Evolutionary conservation across 2,329 filamentous ascomycete genomes (phyloP), one percentile per base, ranked within the genome.

Genomic region (Fusarium mangiferae): DNA sequence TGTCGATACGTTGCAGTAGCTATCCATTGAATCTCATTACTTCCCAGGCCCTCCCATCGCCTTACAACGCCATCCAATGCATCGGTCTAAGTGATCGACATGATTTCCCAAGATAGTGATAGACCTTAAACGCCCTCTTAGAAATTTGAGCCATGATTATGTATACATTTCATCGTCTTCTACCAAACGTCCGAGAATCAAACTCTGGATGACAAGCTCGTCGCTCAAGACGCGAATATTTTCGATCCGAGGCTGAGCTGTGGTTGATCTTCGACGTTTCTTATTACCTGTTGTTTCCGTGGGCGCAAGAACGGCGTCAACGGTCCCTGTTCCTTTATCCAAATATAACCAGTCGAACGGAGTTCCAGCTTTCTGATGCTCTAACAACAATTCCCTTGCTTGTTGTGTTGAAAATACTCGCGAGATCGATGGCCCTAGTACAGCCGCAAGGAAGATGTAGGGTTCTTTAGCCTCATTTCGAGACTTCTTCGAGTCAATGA

Each of bases 151-250:
- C 51, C 60, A 48, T 17, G 15, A 12, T 51, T 71, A 76, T 46
- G 39, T 66, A 66, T 76, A 66, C 76, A 81, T 78, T 74, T 90
- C 87, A 18, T 84, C 86, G 56, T 90, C 88, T 70, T 94, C 92
- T 59, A 95, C 89, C 75, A 98, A 83, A 69, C 91, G 90, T 2
- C 95, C 96, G 57, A 98, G 81, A 72, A 99, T 98, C 67, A 98
- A 85, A 81, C 95, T 98, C 85, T 99, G 96, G 62, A 97, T 91
- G 28, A 98, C 90, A 79, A 96, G 90, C 82, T 98, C 96, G 80
- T 97, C 92, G 63, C 91, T 92, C 59, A 97, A 88, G 49, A 96
- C 88, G 71, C 88, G 89, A 42, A 95, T 85, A 68, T 83, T 88
- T 76, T 87, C 85, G 18, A 86, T 84, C 48, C 83, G 78, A 22